phyloP scores from a whole-genome alignment of 1,284 basidiomycete genomes.

The Agaricales sp. region DNA sequence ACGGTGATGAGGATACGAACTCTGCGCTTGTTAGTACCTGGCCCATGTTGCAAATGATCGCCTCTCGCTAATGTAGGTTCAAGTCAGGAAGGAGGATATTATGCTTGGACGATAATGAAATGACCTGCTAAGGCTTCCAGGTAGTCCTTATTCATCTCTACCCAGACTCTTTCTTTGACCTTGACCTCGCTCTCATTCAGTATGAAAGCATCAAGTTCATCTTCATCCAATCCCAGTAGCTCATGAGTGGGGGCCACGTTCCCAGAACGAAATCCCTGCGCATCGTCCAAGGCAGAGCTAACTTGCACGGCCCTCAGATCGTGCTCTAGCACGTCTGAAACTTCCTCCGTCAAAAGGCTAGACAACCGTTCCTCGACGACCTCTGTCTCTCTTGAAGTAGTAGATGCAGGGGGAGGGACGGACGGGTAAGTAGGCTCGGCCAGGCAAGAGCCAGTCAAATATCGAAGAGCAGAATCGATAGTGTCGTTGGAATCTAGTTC shows the following conservation, averaged over 20 bases:
- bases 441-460: constrained; percentile 18
- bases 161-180: constrained; percentile 93
- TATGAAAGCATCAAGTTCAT: constrained; percentile 83
- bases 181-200: constrained; percentile 80
- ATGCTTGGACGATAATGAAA: constrained; percentile 17
- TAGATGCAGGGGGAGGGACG: constrained; percentile 7
- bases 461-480: constrained; percentile 29
- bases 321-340: constrained; percentile 46
- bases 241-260: constrained; percentile 48
- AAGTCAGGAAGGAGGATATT: constrained; percentile 25
- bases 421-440: constrained; percentile 10
- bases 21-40: constrained; percentile 57
- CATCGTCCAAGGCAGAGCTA: constrained; percentile 50
- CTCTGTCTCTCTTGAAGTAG: constrained; percentile 4
- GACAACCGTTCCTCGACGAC: constrained; percentile 38
- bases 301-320: constrained; percentile 47
- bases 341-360: constrained; percentile 51
- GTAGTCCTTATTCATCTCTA: constrained; percentile 92
- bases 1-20: constrained; percentile 47
- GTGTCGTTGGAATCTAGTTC: constrained; percentile 11
- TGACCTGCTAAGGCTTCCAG: constrained; percentile 80
- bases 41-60: constrained; percentile 41
- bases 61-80: constrained; percentile 53
- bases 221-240: constrained; percentile 80
- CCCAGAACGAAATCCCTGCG: constrained; percentile 44